These are phyloP conservation scores for Fusarium sterilihyphosum DNA, from an alignment of 2,329 filamentous ascomycete species.

Conservation along the genomic window DNA sequence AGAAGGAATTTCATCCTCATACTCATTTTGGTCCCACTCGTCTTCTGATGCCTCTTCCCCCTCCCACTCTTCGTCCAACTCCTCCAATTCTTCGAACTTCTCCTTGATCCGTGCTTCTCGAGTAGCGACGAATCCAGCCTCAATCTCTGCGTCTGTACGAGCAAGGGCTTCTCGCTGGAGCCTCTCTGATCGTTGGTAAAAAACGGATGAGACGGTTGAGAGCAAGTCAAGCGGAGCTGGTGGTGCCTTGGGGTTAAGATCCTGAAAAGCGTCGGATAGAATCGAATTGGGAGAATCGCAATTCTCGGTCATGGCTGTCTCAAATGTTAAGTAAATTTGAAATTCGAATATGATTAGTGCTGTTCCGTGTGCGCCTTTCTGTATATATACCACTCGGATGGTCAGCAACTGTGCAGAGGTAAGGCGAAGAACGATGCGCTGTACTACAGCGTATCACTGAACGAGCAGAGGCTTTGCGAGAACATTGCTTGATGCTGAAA, in stretches of 20 bases:
- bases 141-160: not conserved
- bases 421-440: not conserved
- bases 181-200: not conserved
- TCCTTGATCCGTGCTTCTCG: not conserved
- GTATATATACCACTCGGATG: slow-evolving; percentile 1
- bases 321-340: not conserved
- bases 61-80: not conserved
- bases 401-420: not conserved
- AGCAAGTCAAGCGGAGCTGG: slow-evolving; percentile 20
- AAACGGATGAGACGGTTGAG: slow-evolving; percentile 18
- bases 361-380: not conserved
- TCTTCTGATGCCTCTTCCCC: not conserved
- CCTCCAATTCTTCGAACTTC: not conserved
- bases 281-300: not conserved
- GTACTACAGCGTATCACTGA: not conserved
- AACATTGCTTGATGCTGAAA: not conserved
- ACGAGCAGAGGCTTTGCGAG: not conserved
- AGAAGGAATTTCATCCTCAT: not conserved
- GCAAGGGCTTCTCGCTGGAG: not conserved
- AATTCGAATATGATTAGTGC: not conserved
- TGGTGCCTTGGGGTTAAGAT: not conserved
- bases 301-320: not conserved
- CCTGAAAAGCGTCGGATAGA: not conserved
- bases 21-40: not conserved
- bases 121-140: not conserved